Conservation (phyloP, 768 basidiomycete genomes). For the Phlebiopsis flavidoalba region DNA sequence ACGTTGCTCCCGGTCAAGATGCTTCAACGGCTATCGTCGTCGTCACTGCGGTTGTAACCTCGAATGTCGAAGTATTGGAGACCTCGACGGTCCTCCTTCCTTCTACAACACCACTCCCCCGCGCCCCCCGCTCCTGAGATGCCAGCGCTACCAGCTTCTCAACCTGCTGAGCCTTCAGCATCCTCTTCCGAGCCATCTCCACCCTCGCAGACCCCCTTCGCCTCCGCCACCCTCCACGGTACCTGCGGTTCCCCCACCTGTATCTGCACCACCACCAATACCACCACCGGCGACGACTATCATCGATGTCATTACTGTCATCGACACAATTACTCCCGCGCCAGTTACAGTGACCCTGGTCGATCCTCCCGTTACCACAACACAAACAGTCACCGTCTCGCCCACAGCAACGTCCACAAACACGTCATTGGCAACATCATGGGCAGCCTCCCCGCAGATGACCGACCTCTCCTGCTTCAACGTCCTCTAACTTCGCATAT, state of each 20-base stretch:
- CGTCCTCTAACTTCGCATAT: conserved; percentile 48
- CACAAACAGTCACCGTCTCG: conserved; percentile 16
- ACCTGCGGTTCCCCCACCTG: not conserved
- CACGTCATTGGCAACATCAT: conserved; percentile 23
- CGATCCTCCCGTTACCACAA: conserved; percentile 13
- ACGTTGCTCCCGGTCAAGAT: not conserved
- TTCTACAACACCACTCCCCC: not conserved
- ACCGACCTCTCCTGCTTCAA: conserved; percentile 58
- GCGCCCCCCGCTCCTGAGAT: too few relatives aligned
- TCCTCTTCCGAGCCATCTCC: not conserved
- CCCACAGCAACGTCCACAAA: conserved; percentile 8
- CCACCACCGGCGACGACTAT: conserved; percentile 3
- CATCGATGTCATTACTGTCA: conserved; percentile 13
- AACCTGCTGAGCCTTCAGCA: not conserved
- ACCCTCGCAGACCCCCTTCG: not conserved
- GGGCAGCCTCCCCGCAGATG: conserved; percentile 50
- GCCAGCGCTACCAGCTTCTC: too few relatives aligned
- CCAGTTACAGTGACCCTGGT: conserved; percentile 19
- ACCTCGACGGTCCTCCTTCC: conserved; percentile 8
- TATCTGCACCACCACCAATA: not conserved
- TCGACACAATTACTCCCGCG: conserved; percentile 10
- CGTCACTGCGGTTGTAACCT: conserved; percentile 14
- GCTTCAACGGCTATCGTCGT: conserved; percentile 1
- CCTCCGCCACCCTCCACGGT: not conserved
- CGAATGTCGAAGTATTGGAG: conserved; percentile 9